Conservation (phyloP, 228 moss, liverwort and hornwort genomes). For the Sphagnum fallax region DNA sequence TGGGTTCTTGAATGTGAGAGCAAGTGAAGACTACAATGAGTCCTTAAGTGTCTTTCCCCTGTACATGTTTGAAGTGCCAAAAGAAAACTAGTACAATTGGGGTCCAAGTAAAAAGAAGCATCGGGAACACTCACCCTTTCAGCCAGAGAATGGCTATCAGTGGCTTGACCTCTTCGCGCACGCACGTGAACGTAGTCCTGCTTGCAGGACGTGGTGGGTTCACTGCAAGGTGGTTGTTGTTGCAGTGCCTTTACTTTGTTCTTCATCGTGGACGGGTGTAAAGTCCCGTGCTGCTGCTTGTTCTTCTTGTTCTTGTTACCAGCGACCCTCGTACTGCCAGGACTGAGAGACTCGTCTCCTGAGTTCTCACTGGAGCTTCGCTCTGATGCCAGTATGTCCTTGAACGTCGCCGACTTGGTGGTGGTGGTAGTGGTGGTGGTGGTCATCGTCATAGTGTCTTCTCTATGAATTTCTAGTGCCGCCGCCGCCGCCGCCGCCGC, state of each 20-base stretch:
- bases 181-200: slow-evolving; percentile 91
- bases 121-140: slow-evolving; percentile 51
- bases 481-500: slow-evolving; percentile 40
- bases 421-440: no score
- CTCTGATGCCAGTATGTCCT: slow-evolving; percentile 7
- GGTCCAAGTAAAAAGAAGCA: no score
- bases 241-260: slow-evolving; percentile 43
- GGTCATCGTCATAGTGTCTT: slow-evolving; percentile 41
- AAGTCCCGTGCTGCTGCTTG: slow-evolving; percentile 27
- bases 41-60: no score
- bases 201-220: slow-evolving; percentile 40
- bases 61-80: no score
- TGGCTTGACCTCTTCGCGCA: slow-evolving; percentile 89
- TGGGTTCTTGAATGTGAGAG: no score
- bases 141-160: slow-evolving; percentile 90
- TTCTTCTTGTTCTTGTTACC: slow-evolving; percentile 39
- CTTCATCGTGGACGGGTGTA: slow-evolving; percentile 25
- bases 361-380: slow-evolving; percentile 53
- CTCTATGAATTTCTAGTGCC: slow-evolving; percentile 4
- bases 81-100: no score
- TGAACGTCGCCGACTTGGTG: no score
- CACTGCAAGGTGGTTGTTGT: slow-evolving; percentile 41
- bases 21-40: no score
- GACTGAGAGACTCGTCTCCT: slow-evolving; percentile 16
- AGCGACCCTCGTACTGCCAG: slow-evolving; percentile 16